Percentiles rank a stretch among this genome's conserved stretches.
These are phyloP conservation scores for Parafenestella ontariensis DNA, from an alignment of 2,329 filamentous ascomycete species.

Conservation along the genomic window DNA sequence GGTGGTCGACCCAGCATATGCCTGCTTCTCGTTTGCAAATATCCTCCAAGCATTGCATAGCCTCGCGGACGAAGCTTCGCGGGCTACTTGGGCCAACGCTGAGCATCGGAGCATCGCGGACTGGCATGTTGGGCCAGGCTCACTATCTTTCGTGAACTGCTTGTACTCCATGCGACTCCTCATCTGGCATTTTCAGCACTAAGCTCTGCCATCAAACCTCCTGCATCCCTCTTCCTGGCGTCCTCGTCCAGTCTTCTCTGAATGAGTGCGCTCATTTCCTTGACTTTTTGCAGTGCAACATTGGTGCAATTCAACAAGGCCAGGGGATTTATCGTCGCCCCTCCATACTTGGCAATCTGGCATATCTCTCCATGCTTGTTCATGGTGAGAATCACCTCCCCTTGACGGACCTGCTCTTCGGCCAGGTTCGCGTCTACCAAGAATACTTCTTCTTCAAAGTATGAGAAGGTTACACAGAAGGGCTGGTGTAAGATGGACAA, in stretches of 20 bases:
- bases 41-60: slow-evolving; percentile 5
- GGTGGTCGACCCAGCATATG: slow-evolving; percentile 5
- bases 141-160: slow-evolving; percentile 20
- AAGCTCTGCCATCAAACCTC: slow-evolving; percentile 79
- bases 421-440: slow-evolving; percentile 74
- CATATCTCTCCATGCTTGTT: slow-evolving; percentile 91
- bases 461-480: slow-evolving; percentile 88
- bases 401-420: slow-evolving; percentile 78
- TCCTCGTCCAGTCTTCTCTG: slow-evolving; percentile 78
- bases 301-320: slow-evolving; percentile 77
- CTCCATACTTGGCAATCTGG: slow-evolving; percentile 89
- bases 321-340: slow-evolving; percentile 80
- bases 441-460: slow-evolving; percentile 76
- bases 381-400: slow-evolving; percentile 80
- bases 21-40: background rate
- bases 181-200: slow-evolving; percentile 85
- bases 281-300: slow-evolving; percentile 78
- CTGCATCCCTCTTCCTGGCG: slow-evolving; percentile 76
- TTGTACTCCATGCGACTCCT: slow-evolving; percentile 29
- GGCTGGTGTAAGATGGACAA: slow-evolving; percentile 92
- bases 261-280: slow-evolving; percentile 77
- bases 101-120: slow-evolving; percentile 13
- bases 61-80: slow-evolving; percentile 28
- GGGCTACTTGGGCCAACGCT: slow-evolving; percentile 8
- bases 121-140: slow-evolving; percentile 13